These are phyloP conservation scores for Boletus sp. DNA, from an alignment of 1,284 basidiomycete species.

Conservation along the genomic window DNA sequence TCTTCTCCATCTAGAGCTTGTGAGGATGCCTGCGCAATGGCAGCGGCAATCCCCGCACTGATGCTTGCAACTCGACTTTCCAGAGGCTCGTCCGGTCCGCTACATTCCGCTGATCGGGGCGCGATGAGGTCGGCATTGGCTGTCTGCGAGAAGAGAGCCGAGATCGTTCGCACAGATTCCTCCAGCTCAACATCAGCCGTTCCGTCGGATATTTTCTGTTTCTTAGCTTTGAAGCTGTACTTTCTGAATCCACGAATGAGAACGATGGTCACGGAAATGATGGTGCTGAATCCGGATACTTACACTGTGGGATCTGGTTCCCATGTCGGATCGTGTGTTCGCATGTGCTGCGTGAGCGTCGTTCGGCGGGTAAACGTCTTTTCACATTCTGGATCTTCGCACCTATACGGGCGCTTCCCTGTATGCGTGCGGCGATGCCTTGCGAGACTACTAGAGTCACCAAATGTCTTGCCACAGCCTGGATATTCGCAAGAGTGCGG, in stretches of 20 bases:
- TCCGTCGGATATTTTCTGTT: conserved; percentile 51
- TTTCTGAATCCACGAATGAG: conserved; percentile 44
- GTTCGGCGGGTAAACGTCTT: conserved; percentile 84
- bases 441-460: conserved; percentile 85
- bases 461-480: conserved; percentile 79
- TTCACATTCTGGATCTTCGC: conserved; percentile 74
- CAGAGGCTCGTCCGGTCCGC: conserved; percentile 43
- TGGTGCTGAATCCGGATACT: conserved; percentile 30
- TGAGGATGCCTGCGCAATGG: conserved; percentile 63
- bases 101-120: conserved; percentile 22
- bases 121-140: conserved; percentile 35
- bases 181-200: conserved; percentile 54
- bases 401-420: conserved; percentile 79
- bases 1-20: conserved; percentile 55
- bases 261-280: conserved; percentile 1
- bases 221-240: conserved; percentile 74
- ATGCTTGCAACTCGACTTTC: conserved; percentile 65
- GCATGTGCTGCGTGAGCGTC: conserved; percentile 78
- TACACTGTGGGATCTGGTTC: conserved; percentile 78
- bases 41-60: conserved; percentile 71
- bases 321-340: conserved; percentile 77
- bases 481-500: conserved; percentile 86
- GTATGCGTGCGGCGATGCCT: conserved; percentile 87
- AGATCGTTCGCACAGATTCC: conserved; percentile 69
- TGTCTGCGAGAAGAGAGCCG: conserved; percentile 57